These are phyloP conservation scores for Hypoxylon sp. DNA, from an alignment of 2,329 filamentous ascomycete species.

Conservation along the genomic window DNA sequence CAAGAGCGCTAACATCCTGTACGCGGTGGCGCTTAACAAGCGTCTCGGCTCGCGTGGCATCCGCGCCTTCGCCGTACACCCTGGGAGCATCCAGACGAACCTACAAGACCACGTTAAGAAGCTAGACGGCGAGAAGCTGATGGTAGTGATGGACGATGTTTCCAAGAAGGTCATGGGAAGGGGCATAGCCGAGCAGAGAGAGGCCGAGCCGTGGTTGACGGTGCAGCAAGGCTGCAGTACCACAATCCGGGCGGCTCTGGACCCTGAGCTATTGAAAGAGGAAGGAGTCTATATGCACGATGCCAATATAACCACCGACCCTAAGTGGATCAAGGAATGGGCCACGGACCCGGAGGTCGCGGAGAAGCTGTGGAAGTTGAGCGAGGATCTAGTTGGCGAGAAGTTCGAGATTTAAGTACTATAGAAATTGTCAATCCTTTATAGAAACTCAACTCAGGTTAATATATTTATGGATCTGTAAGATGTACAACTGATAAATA, in stretches of 20 bases:
- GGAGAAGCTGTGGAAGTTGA: constrained; percentile 57
- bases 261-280: constrained; percentile 56
- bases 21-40: constrained; percentile 57
- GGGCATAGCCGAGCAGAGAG: constrained; percentile 45
- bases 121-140: constrained; percentile 28
- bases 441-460: not conserved
- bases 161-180: constrained; percentile 48
- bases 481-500: no score
- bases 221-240: constrained; percentile 61
- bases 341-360: constrained; percentile 56
- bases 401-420: constrained; percentile 51
- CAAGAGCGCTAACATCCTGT: constrained; percentile 64
- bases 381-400: constrained; percentile 57
- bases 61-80: constrained; percentile 58
- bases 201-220: constrained; percentile 50
- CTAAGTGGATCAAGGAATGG: constrained; percentile 51
- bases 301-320: constrained; percentile 53
- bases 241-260: constrained; percentile 60
- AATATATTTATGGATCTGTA: not conserved
- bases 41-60: constrained; percentile 52
- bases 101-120: constrained; percentile 43
- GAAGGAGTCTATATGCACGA: constrained; percentile 56
- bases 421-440: not conserved
- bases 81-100: constrained; percentile 54
- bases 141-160: constrained; percentile 45